A percentile compares a stretch with the other conserved stretches of the same genome.
These are phyloP conservation scores for Mortierella hygrophila DNA, from an alignment of 192 early-diverging fungal genomes.

Conservation along the genomic window DNA sequence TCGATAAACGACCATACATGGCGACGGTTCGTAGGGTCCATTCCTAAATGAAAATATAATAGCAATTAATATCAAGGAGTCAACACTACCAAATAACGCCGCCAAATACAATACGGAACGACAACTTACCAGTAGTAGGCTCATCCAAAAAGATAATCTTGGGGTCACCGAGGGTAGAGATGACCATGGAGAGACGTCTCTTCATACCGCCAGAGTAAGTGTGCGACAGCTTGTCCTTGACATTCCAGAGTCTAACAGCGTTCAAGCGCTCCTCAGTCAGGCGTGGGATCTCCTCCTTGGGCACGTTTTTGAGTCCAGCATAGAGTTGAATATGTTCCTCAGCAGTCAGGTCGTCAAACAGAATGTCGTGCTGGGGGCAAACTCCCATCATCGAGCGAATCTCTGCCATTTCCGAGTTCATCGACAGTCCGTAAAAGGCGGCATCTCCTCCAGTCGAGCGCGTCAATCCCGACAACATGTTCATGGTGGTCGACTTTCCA, in stretches of 20 bases:
- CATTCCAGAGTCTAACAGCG: constrained; percentile 76
- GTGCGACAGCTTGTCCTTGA: constrained; percentile 70
- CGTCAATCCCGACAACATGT: constrained; percentile 82
- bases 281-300: constrained; percentile 58
- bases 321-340: constrained; percentile 80
- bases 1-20: constrained; percentile 85
- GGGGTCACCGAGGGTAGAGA: constrained; percentile 81
- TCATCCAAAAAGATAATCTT: constrained; percentile 79
- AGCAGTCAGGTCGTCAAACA: constrained; percentile 82
- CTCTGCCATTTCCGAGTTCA: constrained; percentile 69
- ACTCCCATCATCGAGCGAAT: constrained; percentile 83
- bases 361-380: constrained; percentile 83
- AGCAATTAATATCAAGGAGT: not conserved
- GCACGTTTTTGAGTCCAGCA: constrained; percentile 82
- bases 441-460: constrained; percentile 77
- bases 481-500: constrained; percentile 84
- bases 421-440: constrained; percentile 69
- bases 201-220: constrained; percentile 86
- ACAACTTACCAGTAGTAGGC: constrained; percentile 60
- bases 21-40: constrained; percentile 86
- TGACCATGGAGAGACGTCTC: constrained; percentile 76
- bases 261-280: constrained; percentile 77
- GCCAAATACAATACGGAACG: not conserved
- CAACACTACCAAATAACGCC: no score
- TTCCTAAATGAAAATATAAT: constrained; percentile 58